Conservation (phyloP, 805 yeast genomes). For the Pichia eremophila region DNA sequence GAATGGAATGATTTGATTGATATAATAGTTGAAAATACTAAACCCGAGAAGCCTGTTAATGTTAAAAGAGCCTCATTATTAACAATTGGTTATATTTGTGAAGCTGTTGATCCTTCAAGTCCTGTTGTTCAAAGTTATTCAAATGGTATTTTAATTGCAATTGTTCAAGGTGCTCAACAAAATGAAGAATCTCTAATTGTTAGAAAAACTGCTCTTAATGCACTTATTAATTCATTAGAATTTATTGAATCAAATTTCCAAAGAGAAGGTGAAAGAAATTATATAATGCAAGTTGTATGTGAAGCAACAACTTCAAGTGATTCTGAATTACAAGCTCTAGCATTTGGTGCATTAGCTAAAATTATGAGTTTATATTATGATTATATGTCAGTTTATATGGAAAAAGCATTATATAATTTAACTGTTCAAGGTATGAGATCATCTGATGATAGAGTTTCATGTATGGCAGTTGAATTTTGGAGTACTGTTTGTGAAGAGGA, state of each 20-base stretch:
- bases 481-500: constrained; percentile 99
- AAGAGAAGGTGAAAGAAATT: constrained; percentile 90
- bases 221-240: constrained; percentile 82
- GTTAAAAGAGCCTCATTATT: constrained; percentile 81
- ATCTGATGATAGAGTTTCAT: constrained; percentile 72
- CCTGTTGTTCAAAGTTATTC: constrained; percentile 75
- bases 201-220: constrained; percentile 83
- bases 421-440: constrained; percentile 91
- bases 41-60: constrained; percentile 62
- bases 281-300: constrained; percentile 97
- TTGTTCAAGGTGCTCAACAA: constrained; percentile 91
- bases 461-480: constrained; percentile 99
- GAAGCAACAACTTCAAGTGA: constrained; percentile 93
- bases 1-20: constrained; percentile 87
- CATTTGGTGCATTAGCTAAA: constrained; percentile 89
- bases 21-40: constrained; percentile 78
- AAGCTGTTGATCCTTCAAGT: constrained; percentile 77
- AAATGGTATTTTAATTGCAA: constrained; percentile 87
- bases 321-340: constrained; percentile 79
- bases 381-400: constrained; percentile 93
- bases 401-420: constrained; percentile 83
- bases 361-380: constrained; percentile 85
- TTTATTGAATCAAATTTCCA: constrained; percentile 85
- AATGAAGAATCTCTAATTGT: constrained; percentile 68
- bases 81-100: constrained; percentile 94